phyloP scores from a whole-genome alignment of 2,329 filamentous ascomycete species.

The Colletotrichum cordylinicola region DNA sequence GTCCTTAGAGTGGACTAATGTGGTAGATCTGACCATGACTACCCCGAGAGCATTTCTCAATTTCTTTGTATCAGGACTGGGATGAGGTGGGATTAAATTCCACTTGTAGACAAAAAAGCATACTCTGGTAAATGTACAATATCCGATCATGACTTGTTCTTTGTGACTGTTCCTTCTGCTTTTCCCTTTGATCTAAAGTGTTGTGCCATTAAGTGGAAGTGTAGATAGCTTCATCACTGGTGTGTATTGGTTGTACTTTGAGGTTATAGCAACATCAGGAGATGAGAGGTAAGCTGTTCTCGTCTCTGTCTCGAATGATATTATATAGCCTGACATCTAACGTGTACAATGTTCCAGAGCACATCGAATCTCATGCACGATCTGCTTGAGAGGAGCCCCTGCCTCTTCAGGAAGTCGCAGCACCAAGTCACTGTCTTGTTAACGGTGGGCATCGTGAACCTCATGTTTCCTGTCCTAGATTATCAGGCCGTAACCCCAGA shows the following conservation, averaged over 20 bases:
- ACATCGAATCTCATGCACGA: background rate
- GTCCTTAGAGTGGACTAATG: constrained; percentile 75
- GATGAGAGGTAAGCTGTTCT: background rate
- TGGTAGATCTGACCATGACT: background rate
- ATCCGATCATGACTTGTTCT: constrained; percentile 2
- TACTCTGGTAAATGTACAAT: constrained; percentile 40
- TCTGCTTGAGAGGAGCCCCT: background rate
- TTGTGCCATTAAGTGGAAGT: background rate
- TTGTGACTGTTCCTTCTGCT: background rate
- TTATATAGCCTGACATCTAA: background rate
- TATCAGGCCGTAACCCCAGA: background rate
- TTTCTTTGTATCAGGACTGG: constrained; percentile 21
- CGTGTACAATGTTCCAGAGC: background rate
- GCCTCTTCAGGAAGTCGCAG: background rate
- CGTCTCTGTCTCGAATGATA: background rate
- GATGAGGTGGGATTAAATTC: constrained; percentile 15
- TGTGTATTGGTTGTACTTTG: background rate
- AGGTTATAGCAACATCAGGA: background rate
- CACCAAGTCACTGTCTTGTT: background rate
- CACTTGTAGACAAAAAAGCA: constrained; percentile 34
- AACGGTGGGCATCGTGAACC: background rate
- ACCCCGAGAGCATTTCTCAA: background rate
- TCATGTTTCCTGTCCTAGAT: background rate
- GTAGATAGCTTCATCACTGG: background rate
- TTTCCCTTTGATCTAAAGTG: background rate